These are phyloP conservation scores for Angomonas deanei DNA, from an alignment of 208 protist species.

Conservation along the genomic window DNA sequence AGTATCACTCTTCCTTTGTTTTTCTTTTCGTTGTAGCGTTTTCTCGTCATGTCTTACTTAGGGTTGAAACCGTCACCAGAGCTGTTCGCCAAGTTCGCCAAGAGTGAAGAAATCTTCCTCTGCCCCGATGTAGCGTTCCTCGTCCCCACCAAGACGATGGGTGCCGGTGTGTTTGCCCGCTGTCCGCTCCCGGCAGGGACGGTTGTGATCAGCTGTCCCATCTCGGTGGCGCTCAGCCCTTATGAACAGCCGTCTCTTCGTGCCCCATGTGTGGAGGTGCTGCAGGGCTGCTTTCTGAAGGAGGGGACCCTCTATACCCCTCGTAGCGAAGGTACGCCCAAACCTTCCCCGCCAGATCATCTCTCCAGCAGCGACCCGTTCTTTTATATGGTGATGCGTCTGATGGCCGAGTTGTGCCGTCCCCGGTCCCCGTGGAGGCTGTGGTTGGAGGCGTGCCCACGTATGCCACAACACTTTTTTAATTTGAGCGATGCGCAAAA, in stretches of 20 bases:
- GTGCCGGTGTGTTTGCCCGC: constrained; percentile 67
- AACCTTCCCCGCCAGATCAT: not conserved
- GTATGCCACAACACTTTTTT: constrained; percentile 72
- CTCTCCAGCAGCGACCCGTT: constrained; percentile 10
- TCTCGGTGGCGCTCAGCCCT: constrained; percentile 50
- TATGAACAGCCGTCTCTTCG: constrained; percentile 39
- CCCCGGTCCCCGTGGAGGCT: constrained; percentile 39
- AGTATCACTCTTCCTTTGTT: constrained; percentile 5
- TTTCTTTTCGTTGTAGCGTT: not conserved
- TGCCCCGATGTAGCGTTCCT: constrained; percentile 82
- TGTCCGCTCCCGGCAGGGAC: constrained; percentile 41
- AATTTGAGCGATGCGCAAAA: constrained; percentile 22
- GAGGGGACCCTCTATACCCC: not conserved
- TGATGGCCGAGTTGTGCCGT: constrained; percentile 65
- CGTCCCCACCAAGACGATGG: constrained; percentile 82
- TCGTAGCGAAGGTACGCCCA: constrained; percentile 1
- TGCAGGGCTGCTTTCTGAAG: constrained; percentile 15
- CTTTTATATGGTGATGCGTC: constrained; percentile 58
- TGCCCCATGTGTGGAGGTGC: constrained; percentile 28
- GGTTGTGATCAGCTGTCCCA: constrained; percentile 72
- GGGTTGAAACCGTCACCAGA: constrained; percentile 51
- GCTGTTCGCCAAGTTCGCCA: constrained; percentile 59
- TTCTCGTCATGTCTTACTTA: constrained; percentile 17
- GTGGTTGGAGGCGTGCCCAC: constrained; percentile 74
- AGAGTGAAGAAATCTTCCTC: constrained; percentile 72